Conservation (phyloP, 768 basidiomycete species). For the Lentinula edodes region DNA sequence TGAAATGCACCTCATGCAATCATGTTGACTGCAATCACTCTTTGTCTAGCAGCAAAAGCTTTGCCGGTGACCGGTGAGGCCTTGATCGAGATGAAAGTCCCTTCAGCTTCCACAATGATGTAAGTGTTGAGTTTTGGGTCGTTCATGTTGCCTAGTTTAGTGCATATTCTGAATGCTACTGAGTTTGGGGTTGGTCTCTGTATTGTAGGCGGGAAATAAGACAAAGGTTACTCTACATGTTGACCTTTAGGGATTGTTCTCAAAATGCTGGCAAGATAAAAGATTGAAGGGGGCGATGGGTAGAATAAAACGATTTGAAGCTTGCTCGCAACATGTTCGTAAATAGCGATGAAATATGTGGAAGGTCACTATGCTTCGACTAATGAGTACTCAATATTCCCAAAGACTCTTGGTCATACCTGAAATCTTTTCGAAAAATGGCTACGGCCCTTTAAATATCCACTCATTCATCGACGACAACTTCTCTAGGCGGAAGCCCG, state of each 20-base stretch:
- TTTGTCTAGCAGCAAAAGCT: conserved; percentile 39
- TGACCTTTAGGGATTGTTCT: no score
- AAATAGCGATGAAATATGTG: neutral
- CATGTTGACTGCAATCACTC: conserved; percentile 32
- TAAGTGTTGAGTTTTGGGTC: conserved; percentile 34
- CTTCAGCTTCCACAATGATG: conserved; percentile 35
- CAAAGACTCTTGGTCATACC: neutral
- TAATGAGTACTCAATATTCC: neutral
- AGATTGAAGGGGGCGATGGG: no score
- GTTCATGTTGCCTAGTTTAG: conserved; percentile 24
- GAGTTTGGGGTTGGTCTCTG: conserved; percentile 41
- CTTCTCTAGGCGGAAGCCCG: neutral
- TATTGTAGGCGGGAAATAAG: conserved; percentile 41
- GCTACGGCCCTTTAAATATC: neutral
- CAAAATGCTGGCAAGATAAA: no score
- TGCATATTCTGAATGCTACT: conserved; percentile 30
- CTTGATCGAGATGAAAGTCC: conserved; percentile 31
- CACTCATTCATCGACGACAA: neutral
- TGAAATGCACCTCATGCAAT: conserved; percentile 44
- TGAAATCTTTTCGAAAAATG: neutral
- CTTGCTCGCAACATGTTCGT: no score
- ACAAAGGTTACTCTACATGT: no score
- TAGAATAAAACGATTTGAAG: no score
- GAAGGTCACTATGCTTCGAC: neutral
- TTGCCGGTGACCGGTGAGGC: conserved; percentile 21